A percentile compares a stretch with the other conserved stretches of the same genome.
Evolutionary conservation across 148 eudicot genomes (phyloP).

Genomic region (Dysphania ambrosioides): DNA sequence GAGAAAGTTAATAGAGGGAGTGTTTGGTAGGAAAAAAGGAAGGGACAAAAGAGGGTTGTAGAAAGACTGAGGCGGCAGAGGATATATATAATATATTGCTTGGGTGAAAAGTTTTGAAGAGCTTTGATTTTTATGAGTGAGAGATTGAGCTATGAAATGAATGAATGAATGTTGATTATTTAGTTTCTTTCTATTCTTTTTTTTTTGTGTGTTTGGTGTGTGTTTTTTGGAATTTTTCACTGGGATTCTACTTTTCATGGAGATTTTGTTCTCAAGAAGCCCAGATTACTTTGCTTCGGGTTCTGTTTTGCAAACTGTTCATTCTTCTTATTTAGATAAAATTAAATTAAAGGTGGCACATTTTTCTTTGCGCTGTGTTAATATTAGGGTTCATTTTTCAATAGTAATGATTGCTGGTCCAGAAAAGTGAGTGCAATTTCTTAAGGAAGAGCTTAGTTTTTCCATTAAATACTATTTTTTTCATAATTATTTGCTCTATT

Average conservation of each 20-base stretch:
- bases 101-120: slow-evolving; percentile 60
- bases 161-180: slow-evolving; percentile 32
- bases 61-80: slow-evolving; percentile 44
- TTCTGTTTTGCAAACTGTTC: no score
- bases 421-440: slow-evolving; percentile 9
- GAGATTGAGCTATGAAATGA: slow-evolving; percentile 38
- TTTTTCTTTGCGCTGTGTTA: no score
- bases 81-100: slow-evolving; percentile 54
- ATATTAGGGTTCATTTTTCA: slow-evolving; percentile 9
- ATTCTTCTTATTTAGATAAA: no score
- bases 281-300: no score
- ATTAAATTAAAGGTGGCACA: neutral
- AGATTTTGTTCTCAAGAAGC: neutral
- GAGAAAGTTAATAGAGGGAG: slow-evolving; percentile 6
- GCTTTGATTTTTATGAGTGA: slow-evolving; percentile 31
- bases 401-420: neutral
- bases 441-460: no score
- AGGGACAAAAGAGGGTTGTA: slow-evolving; percentile 83
- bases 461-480: no score
- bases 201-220: no score
- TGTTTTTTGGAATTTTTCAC: slow-evolving; percentile 9
- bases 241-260: slow-evolving; percentile 17
- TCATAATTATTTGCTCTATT: no score
- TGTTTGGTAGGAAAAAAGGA: slow-evolving; percentile 44
- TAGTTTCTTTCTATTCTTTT: slow-evolving; percentile 5